phyloP scores from a whole-genome alignment of 192 early-diverging fungal species.

The Coemansia sp. region DNA sequence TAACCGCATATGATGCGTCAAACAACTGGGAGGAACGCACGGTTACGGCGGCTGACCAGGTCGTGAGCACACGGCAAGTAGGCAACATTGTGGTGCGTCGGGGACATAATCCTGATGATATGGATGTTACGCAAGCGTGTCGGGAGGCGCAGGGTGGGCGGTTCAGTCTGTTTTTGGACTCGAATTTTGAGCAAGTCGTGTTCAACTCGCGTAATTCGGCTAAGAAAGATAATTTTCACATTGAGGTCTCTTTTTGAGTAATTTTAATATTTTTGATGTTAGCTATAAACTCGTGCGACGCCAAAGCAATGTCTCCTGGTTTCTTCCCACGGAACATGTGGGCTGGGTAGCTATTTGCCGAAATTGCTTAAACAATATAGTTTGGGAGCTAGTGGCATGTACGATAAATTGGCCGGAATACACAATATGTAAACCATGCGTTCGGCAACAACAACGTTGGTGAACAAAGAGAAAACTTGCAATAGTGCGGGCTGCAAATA shows the following conservation, averaged over 20 bases:
- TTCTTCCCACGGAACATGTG: too few relatives aligned
- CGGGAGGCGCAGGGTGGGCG: conserved; percentile 16
- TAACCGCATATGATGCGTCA: conserved; percentile 26
- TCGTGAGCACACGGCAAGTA: conserved; percentile 3
- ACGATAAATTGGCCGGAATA: too few relatives aligned
- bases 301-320: too few relatives aligned
- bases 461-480: too few relatives aligned
- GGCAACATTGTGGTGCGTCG: conserved; percentile 1
- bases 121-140: conserved; percentile 37
- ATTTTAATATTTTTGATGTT: not conserved
- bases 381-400: too few relatives aligned
- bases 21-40: conserved; percentile 39
- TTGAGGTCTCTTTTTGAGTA: conserved; percentile 12
- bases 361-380: too few relatives aligned
- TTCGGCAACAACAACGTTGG: too few relatives aligned
- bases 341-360: too few relatives aligned
- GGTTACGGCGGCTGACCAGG: conserved; percentile 14
- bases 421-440: too few relatives aligned
- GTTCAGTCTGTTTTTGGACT: conserved; percentile 39
- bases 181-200: conserved; percentile 15
- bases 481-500: too few relatives aligned
- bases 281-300: too few relatives aligned
- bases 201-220: conserved; percentile 27
- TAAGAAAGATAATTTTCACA: conserved; percentile 16
- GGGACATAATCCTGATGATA: conserved; percentile 5